phyloP scores from a whole-genome alignment of 495 filamentous ascomycete genomes.

The Hypoxylon cercidicola region DNA sequence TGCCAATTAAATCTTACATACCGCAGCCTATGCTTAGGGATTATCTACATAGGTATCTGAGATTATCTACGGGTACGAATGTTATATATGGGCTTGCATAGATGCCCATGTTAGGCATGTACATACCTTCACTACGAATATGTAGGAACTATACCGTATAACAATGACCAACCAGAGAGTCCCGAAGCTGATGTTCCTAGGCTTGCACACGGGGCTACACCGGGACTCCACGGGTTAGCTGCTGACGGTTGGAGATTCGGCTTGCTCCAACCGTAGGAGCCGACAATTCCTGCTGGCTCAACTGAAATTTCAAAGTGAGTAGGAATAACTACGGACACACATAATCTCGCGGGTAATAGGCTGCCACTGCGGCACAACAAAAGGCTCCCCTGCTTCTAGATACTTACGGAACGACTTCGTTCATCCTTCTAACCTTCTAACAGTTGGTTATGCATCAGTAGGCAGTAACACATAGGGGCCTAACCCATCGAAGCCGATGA shows the following conservation, averaged over 20 bases:
- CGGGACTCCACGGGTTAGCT: background rate
- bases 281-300: slow-evolving; percentile 9
- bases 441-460: background rate
- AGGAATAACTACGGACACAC: slow-evolving; percentile 15
- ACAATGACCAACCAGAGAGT: background rate
- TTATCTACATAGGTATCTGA: no score
- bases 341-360: slow-evolving; percentile 16
- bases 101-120: background rate
- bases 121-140: background rate
- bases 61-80: background rate
- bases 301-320: slow-evolving; percentile 12
- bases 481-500: slow-evolving; percentile 30
- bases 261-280: slow-evolving; percentile 11
- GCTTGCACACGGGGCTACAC: background rate
- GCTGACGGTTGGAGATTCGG: slow-evolving; percentile 10
- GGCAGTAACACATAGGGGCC: slow-evolving; percentile 6
- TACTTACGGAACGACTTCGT: slow-evolving; percentile 12
- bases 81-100: background rate
- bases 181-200: background rate
- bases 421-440: slow-evolving; percentile 14
- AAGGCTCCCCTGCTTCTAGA: slow-evolving; percentile 19
- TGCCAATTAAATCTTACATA: no score
- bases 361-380: slow-evolving; percentile 31
- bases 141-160: background rate
- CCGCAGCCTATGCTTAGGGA: background rate